Percentiles rank a stretch among this genome's conserved stretches.
phyloP scores from a whole-genome alignment of 495 filamentous ascomycete species.

The Aspergillus steynii region DNA sequence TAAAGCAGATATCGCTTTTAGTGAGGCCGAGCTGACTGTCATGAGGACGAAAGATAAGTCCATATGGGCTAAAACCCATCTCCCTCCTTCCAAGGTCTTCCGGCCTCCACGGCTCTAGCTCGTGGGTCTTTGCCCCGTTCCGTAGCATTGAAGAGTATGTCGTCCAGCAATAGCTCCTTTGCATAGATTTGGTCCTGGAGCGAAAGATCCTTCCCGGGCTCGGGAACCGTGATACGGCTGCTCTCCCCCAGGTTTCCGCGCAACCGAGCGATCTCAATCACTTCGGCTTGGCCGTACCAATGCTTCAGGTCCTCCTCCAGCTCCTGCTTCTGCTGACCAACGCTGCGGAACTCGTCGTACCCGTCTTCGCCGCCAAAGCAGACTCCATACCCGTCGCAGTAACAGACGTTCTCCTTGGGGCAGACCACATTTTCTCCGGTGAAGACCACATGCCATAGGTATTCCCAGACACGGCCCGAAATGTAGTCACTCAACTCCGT shows the following conservation, averaged over 20 bases:
- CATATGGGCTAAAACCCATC: constrained; percentile 47
- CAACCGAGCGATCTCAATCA: constrained; percentile 36
- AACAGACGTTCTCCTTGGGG: constrained; percentile 66
- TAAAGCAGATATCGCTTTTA: no score
- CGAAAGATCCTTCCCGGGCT: constrained; percentile 33
- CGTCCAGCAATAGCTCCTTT: constrained; percentile 35
- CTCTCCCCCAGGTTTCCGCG: constrained; percentile 29
- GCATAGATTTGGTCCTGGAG: constrained; percentile 27
- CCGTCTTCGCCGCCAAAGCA: constrained; percentile 66
- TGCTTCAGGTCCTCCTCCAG: constrained; percentile 50
- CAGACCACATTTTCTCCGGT: constrained; percentile 57
- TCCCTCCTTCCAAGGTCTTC: constrained; percentile 52
- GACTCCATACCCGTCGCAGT: constrained; percentile 76
- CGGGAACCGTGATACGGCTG: constrained; percentile 35
- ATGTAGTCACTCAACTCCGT: constrained; percentile 65
- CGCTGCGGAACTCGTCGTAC: constrained; percentile 49
- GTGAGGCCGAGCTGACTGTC: no score
- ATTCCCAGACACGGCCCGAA: constrained; percentile 73
- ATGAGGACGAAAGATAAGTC: background rate
- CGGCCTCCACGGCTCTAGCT: constrained; percentile 52
- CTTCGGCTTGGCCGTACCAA: constrained; percentile 42
- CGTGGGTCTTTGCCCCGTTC: constrained; percentile 52
- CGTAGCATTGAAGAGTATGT: constrained; percentile 43
- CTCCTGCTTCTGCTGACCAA: constrained; percentile 38
- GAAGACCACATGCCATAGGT: constrained; percentile 75